Base-by-base conservation (phyloP, 2,329 filamentous ascomycete species). In the Zymoseptoria brevis region DNA sequence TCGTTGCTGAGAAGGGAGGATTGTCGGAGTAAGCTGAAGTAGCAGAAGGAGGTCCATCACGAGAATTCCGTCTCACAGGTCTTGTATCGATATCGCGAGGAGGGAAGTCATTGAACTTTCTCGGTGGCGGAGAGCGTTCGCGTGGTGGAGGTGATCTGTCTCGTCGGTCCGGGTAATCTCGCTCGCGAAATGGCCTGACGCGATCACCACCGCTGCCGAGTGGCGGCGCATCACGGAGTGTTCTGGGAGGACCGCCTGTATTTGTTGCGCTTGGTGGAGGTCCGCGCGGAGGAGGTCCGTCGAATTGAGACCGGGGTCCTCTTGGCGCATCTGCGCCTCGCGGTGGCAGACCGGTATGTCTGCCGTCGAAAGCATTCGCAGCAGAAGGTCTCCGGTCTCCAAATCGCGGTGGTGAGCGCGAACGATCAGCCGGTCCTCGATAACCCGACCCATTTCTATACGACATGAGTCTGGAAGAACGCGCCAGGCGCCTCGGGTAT, bases 241-340 rank as follows among this genome's bases (percentile, higher is more conserved):
- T 67, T 29, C 67, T 64, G 55, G 64, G 57, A 16, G 59, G 55
- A 19, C 79, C 79, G 63, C 83, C 79, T 66, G 85, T 87, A 56
- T 90, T 88, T 22, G 83, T 80, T 50, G 77, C 77, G 69, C 69
- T 72, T 9, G 71, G 60, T 54, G 71, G 68, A 48, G 73, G 71
- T 4, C 62, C 64, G 54, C 64, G 62, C n/a, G 71, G 70, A 56
- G 76, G 73, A 54, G 75, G 70, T 16, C 82, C 29, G 83, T 93
- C 89, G 60, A 88, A 82, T 59, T 91, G 77, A 3, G 88, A 89
- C 73, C 92, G 90, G 9, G 91, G 90, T 0, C 89, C 91, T 58
- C 90, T 83, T 2, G 91, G 91, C 1, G 89, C 87, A 63, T 95
- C 89, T 29, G 64, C 67, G 53, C 58, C 64, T 56, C 68, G 66